Percentiles rank a stretch among this genome's conserved stretches.
Evolutionary conservation across 1,284 basidiomycete genomes (phyloP).

Genomic region (Trichosporon sp.): DNA sequence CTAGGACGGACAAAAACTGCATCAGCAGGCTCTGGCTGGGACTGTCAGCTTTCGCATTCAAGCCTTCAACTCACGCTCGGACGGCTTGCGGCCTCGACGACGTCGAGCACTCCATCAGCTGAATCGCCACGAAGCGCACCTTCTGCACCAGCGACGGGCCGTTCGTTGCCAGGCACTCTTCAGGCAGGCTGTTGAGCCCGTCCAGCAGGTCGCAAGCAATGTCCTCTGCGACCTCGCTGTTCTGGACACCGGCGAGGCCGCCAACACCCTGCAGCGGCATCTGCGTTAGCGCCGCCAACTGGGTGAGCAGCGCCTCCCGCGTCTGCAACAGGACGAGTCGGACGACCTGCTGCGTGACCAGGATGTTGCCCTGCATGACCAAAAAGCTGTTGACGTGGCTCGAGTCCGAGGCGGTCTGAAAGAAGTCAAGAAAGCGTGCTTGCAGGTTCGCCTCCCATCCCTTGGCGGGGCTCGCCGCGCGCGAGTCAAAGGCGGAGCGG

Average conservation of each 20-base stretch:
- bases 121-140: slow-evolving; percentile 43
- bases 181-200: slow-evolving; percentile 38
- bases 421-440: slow-evolving; percentile 34
- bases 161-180: slow-evolving; percentile 42
- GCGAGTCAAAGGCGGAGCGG: slow-evolving; percentile 30
- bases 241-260: slow-evolving; percentile 26
- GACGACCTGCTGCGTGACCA: slow-evolving; percentile 43
- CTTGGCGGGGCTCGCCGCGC: slow-evolving; percentile 27
- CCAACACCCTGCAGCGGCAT: slow-evolving; percentile 31
- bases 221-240: slow-evolving; percentile 33
- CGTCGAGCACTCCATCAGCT: slow-evolving; percentile 39
- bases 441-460: slow-evolving; percentile 42
- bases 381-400: slow-evolving; percentile 35
- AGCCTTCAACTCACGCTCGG: slow-evolving; percentile 32
- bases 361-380: slow-evolving; percentile 43
- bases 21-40: slow-evolving; percentile 37
- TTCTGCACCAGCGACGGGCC: slow-evolving; percentile 45
- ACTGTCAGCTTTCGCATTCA: neutral
- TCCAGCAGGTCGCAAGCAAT: slow-evolving; percentile 43
- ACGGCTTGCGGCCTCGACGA: slow-evolving; percentile 21
- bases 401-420: slow-evolving; percentile 22
- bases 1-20: slow-evolving; percentile 41
- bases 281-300: slow-evolving; percentile 34
- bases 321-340: slow-evolving; percentile 41
- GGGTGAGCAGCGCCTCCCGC: slow-evolving; percentile 29